Base-by-base conservation (phyloP, 805 yeast genomes). In the Sugiyamaella qingdaonensis region DNA sequence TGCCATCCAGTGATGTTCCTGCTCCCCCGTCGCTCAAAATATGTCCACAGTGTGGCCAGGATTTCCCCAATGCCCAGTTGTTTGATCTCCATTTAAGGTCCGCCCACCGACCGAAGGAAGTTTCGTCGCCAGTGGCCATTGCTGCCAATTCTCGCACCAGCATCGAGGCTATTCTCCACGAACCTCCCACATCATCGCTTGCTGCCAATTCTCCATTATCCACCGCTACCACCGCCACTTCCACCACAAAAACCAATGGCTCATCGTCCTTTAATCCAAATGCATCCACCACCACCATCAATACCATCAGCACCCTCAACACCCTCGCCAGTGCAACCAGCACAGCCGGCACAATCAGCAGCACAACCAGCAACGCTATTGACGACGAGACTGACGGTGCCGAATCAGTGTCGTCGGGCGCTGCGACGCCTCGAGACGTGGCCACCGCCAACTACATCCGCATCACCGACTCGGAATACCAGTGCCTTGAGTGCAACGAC, bases 401-500 rank as follows among this genome's bases (percentile, higher is more conserved):
- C 29, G 29, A 24, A 24, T 24, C 29, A 7, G 29, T 24, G 7
- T 24, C 29, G 7, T 24, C 29, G 29, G 29, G 29, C 7, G 29
- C 29, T 24, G 29, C 29, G 29, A 24, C 29, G 29, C 37, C 37
- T 34, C n/a, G n/a, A 34, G 16, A 34, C n/a, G 37, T 34, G 37
- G 37, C 36, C n/a, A 31, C 21, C 21, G 34, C 46, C 46, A 21
- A 21, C 34, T 9, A 21, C 34, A 13, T 21, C 33, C n/a, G 46
- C 33, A 39, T 10, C 43, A 27, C 9, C 19, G 16, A 31, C 13
- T 43, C 32, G 10, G 10, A 32, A 14, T 43, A 35, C 31, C 53
- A 60, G 29, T 61, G 64, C 50, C 48, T 36, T 11, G 61, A 59
- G n/a, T 61, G 64, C 42, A 51, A 52, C 11, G 52, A 53, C n/a